phyloP scores from a whole-genome alignment of 768 basidiomycete species.

The Trametes elegans region DNA sequence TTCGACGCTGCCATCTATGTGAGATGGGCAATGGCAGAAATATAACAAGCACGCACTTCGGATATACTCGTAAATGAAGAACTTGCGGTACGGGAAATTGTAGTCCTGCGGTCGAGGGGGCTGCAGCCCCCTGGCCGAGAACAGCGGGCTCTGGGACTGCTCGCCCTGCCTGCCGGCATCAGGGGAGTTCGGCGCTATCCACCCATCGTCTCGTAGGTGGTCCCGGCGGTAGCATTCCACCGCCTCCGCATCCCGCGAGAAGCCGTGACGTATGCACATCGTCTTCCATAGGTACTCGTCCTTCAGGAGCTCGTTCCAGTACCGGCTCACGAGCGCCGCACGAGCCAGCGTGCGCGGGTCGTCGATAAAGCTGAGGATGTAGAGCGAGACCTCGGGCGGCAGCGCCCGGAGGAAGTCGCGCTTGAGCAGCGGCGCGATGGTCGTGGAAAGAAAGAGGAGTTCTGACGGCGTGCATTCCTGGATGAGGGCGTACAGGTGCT shows the following conservation, averaged over 20 bases:
- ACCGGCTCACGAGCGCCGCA: constrained; percentile 64
- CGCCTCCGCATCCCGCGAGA: constrained; percentile 32
- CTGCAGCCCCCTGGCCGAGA: not conserved
- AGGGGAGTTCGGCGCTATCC: not conserved
- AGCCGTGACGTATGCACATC: constrained; percentile 64
- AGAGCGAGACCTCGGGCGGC: constrained; percentile 63
- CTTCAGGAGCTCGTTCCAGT: constrained; percentile 66
- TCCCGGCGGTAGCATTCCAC: constrained; percentile 29
- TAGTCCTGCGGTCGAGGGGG: constrained; percentile 1
- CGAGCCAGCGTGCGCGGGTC: constrained; percentile 70
- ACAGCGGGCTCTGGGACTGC: not conserved
- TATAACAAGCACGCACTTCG: constrained; percentile 49
- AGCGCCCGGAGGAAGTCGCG: constrained; percentile 52
- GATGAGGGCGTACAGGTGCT: constrained; percentile 51
- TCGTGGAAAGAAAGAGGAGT: constrained; percentile 62
- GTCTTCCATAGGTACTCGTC: constrained; percentile 82
- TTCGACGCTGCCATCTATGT: constrained; percentile 56
- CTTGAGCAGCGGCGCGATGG: constrained; percentile 62
- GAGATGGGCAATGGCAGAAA: not conserved
- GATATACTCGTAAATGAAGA: constrained; percentile 72
- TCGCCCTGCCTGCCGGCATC: not conserved
- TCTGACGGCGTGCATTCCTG: constrained; percentile 56
- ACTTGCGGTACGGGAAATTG: constrained; percentile 57
- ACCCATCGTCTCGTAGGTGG: constrained; percentile 22
- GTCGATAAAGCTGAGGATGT: constrained; percentile 75